Percentiles rank a stretch among this genome's conserved stretches.
These are phyloP conservation scores for Zygosaccharomyces lentus DNA, from an alignment of 805 yeast species.

Conservation along the genomic window DNA sequence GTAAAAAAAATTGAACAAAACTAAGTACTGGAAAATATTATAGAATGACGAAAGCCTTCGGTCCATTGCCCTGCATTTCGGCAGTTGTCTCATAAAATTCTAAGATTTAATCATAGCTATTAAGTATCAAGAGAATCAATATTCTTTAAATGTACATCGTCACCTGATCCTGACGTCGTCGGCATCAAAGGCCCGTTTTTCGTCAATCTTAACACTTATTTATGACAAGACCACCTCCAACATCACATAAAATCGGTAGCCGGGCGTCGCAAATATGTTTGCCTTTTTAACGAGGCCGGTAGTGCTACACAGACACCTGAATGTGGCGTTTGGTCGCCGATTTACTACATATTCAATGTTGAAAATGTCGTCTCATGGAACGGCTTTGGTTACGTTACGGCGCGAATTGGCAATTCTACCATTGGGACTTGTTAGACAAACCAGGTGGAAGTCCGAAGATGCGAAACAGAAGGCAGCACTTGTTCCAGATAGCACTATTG, in stretches of 20 bases:
- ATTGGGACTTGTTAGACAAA: background rate
- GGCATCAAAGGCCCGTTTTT: background rate
- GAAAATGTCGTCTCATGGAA: background rate
- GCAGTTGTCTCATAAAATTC: background rate
- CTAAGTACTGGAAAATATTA: background rate
- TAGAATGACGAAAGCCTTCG: too few species aligned
- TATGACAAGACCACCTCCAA: background rate
- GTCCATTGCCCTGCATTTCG: too few species aligned
- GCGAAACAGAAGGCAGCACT: background rate
- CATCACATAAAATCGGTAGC: background rate
- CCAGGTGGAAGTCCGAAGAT: conserved; percentile 1
- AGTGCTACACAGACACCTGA: background rate
- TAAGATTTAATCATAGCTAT: background rate
- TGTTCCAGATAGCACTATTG: background rate
- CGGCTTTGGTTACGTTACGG: background rate
- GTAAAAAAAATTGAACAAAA: background rate
- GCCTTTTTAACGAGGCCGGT: background rate
- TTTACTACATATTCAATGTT: background rate
- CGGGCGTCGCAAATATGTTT: background rate
- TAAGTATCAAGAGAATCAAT: background rate
- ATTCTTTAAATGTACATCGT: background rate
- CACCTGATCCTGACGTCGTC: background rate
- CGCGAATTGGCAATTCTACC: background rate
- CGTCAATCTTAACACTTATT: background rate
- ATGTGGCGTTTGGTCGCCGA: background rate